A percentile compares a stretch with the other conserved stretches of the same genome.
phyloP scores from a whole-genome alignment of 306 rosid species.

The Dryas drummondii region DNA sequence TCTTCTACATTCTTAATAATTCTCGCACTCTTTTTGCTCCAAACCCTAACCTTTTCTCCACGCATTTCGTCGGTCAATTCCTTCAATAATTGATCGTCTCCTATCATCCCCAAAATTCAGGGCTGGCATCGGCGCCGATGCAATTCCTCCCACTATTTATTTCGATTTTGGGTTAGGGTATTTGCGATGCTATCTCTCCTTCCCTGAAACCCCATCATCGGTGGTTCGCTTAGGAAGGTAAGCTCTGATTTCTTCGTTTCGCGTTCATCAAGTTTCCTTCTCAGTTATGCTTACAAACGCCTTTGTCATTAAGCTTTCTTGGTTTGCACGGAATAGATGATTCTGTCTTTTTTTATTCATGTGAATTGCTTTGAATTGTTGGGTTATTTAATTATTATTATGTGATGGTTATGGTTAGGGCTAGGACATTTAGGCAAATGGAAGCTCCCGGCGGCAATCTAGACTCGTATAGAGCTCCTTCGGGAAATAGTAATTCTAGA shows the following conservation, averaged over 20 bases:
- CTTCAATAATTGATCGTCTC: neutral
- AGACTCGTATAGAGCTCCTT: conserved; percentile 50
- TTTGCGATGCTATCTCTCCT: conserved; percentile 13
- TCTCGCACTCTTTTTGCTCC: neutral
- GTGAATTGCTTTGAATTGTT: neutral
- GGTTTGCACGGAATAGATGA: conserved; percentile 1
- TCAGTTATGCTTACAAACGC: neutral
- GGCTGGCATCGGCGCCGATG: conserved; percentile 1
- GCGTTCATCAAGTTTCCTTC: conserved; percentile 1
- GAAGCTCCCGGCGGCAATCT: conserved; percentile 54
- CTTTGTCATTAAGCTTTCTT: conserved; percentile 11
- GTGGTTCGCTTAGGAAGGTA: conserved; percentile 50
- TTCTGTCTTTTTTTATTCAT: neutral
- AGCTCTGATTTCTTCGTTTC: neutral
- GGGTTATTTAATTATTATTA: neutral
- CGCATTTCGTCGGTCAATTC: neutral
- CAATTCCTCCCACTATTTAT: neutral
- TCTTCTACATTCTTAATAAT: neutral
- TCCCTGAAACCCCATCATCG: conserved; percentile 23
- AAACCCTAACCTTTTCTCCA: conserved; percentile 19
- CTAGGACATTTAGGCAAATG: conserved; percentile 56
- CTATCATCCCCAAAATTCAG: conserved; percentile 13
- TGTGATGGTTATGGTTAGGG: conserved; percentile 49
- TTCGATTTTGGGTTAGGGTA: conserved; percentile 22
- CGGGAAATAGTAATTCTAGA: conserved; percentile 38